Evolutionary conservation across 2,329 filamentous ascomycete species (phyloP).

Genomic region (Westerdykella aurantiaca): DNA sequence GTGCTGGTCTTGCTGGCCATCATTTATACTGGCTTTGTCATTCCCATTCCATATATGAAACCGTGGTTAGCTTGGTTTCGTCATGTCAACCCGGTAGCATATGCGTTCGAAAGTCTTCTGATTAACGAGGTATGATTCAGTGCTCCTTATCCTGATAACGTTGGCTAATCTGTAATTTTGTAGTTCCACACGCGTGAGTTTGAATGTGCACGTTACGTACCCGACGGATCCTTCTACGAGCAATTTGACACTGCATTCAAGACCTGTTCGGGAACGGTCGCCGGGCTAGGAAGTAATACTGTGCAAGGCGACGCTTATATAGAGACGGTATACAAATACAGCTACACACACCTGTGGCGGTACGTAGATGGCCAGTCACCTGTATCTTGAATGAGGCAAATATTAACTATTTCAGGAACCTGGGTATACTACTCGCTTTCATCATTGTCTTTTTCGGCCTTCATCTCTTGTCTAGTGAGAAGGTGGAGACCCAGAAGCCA

Average conservation of each 20-base stretch:
- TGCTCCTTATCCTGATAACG: too few relatives aligned
- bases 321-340: neutral
- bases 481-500: neutral
- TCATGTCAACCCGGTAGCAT: slow-evolving; percentile 68
- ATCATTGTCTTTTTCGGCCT: neutral
- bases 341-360: neutral
- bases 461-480: neutral
- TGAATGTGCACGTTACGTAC: slow-evolving; percentile 37
- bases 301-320: neutral
- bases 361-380: too few relatives aligned
- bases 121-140: slow-evolving; percentile 55
- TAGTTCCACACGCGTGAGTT: slow-evolving; percentile 57
- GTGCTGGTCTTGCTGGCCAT: slow-evolving; percentile 56
- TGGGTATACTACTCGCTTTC: neutral
- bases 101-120: slow-evolving; percentile 69
- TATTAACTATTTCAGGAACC: neutral
- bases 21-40: slow-evolving; percentile 56
- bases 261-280: neutral
- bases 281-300: neutral
- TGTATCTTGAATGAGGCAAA: too few relatives aligned
- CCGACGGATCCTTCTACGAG: slow-evolving; percentile 28
- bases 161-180: neutral
- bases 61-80: slow-evolving; percentile 73
- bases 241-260: too few relatives aligned
- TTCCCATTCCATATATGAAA: slow-evolving; percentile 55